phyloP scores from a whole-genome alignment of 495 filamentous ascomycete species.

The Penicillium cataractarum region DNA sequence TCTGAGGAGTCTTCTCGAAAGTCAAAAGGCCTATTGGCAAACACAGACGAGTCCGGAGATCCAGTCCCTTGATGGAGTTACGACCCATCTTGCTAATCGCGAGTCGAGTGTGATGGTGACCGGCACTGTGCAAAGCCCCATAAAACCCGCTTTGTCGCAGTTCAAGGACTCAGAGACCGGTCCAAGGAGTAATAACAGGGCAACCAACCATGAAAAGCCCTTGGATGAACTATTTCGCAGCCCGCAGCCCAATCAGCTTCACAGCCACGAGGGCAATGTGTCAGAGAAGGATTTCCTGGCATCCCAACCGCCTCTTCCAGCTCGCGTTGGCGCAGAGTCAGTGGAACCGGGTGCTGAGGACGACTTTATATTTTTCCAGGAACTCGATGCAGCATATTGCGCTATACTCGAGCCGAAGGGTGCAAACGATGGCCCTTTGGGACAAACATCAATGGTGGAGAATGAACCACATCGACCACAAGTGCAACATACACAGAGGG shows the following conservation, averaged over 20 bases:
- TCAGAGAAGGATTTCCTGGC: background rate
- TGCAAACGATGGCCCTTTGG: background rate
- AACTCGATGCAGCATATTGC: constrained; percentile 23
- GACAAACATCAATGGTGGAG: too few relatives aligned
- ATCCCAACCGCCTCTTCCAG: too few relatives aligned
- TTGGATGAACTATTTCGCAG: background rate
- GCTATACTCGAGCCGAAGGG: constrained; percentile 11
- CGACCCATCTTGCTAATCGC: background rate
- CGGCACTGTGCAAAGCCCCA: background rate
- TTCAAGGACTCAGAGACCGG: background rate
- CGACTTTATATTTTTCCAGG: constrained; percentile 15
- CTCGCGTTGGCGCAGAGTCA: background rate
- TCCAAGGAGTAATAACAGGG: background rate
- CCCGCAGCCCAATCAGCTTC: background rate
- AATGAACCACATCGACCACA: background rate
- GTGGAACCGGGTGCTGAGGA: background rate
- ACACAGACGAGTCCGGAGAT: background rate
- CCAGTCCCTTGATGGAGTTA: background rate
- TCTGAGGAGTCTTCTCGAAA: constrained; percentile 25
- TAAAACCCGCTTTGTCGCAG: too few relatives aligned
- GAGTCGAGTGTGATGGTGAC: background rate
- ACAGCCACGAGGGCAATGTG: background rate
- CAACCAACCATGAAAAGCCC: background rate
- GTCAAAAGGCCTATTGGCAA: constrained; percentile 24
- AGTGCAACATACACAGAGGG: background rate